These are phyloP conservation scores for Phytophthora citrophthora DNA, from an alignment of 352 stramenopile genomes.

Conservation along the genomic window DNA sequence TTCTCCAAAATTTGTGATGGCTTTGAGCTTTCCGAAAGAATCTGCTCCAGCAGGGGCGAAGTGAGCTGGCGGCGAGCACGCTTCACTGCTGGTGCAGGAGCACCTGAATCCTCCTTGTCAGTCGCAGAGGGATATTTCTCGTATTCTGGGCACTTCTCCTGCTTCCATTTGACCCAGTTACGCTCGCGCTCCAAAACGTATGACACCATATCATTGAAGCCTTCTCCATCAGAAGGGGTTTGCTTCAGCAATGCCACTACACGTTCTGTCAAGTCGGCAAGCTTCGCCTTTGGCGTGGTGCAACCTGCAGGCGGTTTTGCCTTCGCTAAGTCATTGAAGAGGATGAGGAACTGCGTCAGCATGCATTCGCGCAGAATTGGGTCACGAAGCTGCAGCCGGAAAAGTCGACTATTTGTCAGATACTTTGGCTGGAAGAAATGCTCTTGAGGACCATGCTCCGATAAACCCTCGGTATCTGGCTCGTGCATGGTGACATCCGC, in stretches of 20 bases:
- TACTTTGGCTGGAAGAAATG: constrained; percentile 94
- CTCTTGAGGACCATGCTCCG: constrained; percentile 44
- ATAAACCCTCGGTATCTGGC: constrained; percentile 12
- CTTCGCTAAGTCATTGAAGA: constrained; percentile 78
- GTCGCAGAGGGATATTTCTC: constrained; percentile 51
- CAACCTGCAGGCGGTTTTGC: constrained; percentile 55
- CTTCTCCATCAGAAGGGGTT: constrained; percentile 86
- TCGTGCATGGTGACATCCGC: constrained; percentile 30
- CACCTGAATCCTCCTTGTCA: constrained; percentile 26
- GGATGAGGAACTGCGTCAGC: constrained; percentile 87
- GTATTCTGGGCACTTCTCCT: constrained; percentile 86
- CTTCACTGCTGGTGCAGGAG: constrained; percentile 32
- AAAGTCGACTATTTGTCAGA: constrained; percentile 91
- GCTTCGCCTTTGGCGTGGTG: constrained; percentile 62
- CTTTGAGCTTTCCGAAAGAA: constrained; percentile 81
- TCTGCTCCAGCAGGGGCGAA: constrained; percentile 75
- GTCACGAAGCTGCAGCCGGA: constrained; percentile 91
- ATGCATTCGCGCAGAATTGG: constrained; percentile 91
- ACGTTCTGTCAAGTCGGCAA: constrained; percentile 70
- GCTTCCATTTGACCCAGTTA: constrained; percentile 93
- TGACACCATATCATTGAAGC: constrained; percentile 89
- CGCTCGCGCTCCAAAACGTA: constrained; percentile 87
- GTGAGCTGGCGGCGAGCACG: constrained; percentile 37
- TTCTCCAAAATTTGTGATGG: constrained; percentile 74
- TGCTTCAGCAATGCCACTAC: constrained; percentile 83